A percentile compares a stretch with the other conserved stretches of the same genome.
These are phyloP conservation scores for Corchorus olitorius DNA, from an alignment of 345 rosid species.

Conservation along the genomic window DNA sequence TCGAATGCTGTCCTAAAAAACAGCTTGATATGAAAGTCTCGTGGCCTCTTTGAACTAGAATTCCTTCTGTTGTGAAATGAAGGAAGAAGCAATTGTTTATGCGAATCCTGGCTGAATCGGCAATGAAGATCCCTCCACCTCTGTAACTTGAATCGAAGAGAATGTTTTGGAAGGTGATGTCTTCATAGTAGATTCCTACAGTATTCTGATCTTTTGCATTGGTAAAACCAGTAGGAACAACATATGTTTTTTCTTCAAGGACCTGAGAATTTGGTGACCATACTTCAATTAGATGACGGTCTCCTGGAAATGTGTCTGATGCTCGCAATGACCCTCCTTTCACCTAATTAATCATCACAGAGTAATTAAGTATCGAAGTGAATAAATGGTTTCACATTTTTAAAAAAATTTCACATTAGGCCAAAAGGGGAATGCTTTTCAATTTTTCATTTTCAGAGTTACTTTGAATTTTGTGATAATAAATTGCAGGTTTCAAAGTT, in stretches of 20 bases:
- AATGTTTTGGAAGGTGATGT: slow-evolving; percentile 58
- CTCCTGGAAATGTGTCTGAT: slow-evolving; percentile 56
- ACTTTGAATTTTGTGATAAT: too few relatives aligned
- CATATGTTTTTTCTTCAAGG: background rate
- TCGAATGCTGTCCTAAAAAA: slow-evolving; percentile 63
- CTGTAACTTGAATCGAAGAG: slow-evolving; percentile 62
- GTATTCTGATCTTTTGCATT: slow-evolving; percentile 22
- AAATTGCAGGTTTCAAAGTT: background rate
- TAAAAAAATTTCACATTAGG: background rate
- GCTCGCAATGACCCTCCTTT: slow-evolving; percentile 74
- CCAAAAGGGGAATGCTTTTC: background rate
- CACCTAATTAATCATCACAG: slow-evolving; percentile 35
- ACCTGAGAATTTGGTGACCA: slow-evolving; percentile 43
- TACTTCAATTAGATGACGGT: slow-evolving; percentile 57
- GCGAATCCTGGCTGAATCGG: slow-evolving; percentile 59
- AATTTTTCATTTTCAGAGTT: too few relatives aligned
- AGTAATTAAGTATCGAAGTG: background rate
- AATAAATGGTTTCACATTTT: background rate
- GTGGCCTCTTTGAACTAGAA: slow-evolving; percentile 60
- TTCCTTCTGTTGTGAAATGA: slow-evolving; percentile 68
- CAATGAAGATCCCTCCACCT: slow-evolving; percentile 61
- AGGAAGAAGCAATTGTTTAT: slow-evolving; percentile 57
- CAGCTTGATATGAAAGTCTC: slow-evolving; percentile 63
- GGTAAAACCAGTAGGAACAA: background rate
- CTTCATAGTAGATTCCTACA: slow-evolving; percentile 46